These are phyloP conservation scores for Petunia axillaris DNA, from an alignment of 257 asterid species.

Conservation along the genomic window DNA sequence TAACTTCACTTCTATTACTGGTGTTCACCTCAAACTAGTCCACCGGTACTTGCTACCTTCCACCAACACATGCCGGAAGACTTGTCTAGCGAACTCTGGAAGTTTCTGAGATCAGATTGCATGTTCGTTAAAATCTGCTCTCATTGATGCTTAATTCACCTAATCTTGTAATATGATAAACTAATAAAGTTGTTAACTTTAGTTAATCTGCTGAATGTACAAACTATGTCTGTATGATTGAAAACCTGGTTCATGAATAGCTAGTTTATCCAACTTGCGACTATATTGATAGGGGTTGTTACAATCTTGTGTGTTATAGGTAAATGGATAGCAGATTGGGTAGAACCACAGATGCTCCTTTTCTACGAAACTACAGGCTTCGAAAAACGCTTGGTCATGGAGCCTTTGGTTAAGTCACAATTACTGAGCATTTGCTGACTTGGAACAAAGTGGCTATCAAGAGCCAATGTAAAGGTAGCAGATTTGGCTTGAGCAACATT, in stretches of 20 bases:
- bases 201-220: not conserved
- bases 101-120: no score
- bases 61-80: no score
- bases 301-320: not conserved
- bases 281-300: not conserved
- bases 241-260: no score
- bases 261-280: not conserved
- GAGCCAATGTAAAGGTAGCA: slow-evolving; percentile 83
- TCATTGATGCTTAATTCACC: slow-evolving; percentile 7
- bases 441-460: slow-evolving; percentile 94
- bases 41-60: no score
- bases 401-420: slow-evolving; percentile 91
- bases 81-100: not conserved
- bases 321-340: slow-evolving; percentile 64
- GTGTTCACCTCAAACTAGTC: no score
- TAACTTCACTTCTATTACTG: not conserved
- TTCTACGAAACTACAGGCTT: slow-evolving; percentile 65
- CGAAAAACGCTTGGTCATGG: slow-evolving; percentile 98
- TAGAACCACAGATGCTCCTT: slow-evolving; percentile 47
- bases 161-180: not conserved
- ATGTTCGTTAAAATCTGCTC: not conserved
- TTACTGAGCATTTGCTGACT: slow-evolving; percentile 86
- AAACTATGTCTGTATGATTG: not conserved
- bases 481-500: slow-evolving; percentile 92
- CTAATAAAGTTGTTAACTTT: not conserved